phyloP scores from a whole-genome alignment of 495 filamentous ascomycete species.

The Neurospora sp. region DNA sequence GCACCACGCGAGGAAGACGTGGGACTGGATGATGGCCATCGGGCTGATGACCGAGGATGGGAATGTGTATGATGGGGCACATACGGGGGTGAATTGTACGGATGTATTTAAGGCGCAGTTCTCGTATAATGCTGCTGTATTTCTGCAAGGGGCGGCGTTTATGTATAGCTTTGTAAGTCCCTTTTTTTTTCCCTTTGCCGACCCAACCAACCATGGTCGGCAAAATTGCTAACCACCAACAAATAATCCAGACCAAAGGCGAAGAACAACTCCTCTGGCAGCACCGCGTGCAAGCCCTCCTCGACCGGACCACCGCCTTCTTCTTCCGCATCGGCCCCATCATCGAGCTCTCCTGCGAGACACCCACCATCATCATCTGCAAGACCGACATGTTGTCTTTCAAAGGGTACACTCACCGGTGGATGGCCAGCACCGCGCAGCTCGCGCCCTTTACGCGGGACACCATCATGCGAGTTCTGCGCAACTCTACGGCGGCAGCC shows the following conservation, averaged over 20 bases:
- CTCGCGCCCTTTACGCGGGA: conserved; percentile 53
- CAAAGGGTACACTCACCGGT: conserved; percentile 66
- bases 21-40: conserved; percentile 57
- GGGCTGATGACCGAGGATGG: conserved; percentile 47
- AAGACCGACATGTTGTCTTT: conserved; percentile 63
- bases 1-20: conserved; percentile 60
- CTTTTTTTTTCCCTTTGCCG: conserved; percentile 1
- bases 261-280: conserved; percentile 33
- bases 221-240: too few relatives aligned
- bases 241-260: conserved; percentile 6
- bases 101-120: conserved; percentile 50
- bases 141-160: conserved; percentile 56
- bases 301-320: conserved; percentile 47
- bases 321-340: conserved; percentile 46
- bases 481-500: conserved; percentile 50
- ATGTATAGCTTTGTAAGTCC: conserved; percentile 58
- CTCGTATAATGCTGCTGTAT: conserved; percentile 60
- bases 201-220: not conserved
- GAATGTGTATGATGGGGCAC: conserved; percentile 58
- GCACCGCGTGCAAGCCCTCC: conserved; percentile 43
- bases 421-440: conserved; percentile 58
- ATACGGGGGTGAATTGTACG: conserved; percentile 47
- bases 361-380: conserved; percentile 40
- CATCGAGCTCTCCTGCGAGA: conserved; percentile 56
- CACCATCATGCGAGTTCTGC: conserved; percentile 46